Percentiles rank a stretch among this genome's conserved stretches.
Evolutionary conservation across 768 basidiomycete genomes (phyloP).

Genomic region (Russula ochroleuca): DNA sequence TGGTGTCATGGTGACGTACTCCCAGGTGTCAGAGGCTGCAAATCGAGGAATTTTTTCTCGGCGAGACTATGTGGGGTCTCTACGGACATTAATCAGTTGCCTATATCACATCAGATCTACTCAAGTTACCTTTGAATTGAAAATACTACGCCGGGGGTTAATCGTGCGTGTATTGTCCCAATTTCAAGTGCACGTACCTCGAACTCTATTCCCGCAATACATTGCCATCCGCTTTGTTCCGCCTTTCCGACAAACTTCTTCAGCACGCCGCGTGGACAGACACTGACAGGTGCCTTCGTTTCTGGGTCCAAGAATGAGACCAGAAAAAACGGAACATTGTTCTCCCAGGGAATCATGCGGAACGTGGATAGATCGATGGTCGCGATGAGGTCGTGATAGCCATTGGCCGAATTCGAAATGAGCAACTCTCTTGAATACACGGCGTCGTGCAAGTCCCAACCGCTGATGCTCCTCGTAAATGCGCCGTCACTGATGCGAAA

Average conservation of each 20-base stretch:
- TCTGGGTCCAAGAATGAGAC: constrained; percentile 88
- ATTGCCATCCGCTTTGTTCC: constrained; percentile 48
- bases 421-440: constrained; percentile 82
- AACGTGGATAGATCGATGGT: constrained; percentile 82
- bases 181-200: constrained; percentile 51
- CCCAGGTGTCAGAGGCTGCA: constrained; percentile 85
- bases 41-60: constrained; percentile 70
- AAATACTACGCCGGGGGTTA: constrained; percentile 56
- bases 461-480: constrained; percentile 41
- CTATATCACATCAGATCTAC: neutral
- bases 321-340: constrained; percentile 89
- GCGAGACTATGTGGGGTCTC: constrained; percentile 77
- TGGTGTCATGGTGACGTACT: constrained; percentile 50
- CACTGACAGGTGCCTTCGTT: constrained; percentile 67
- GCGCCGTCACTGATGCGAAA: constrained; percentile 6
- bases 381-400: constrained; percentile 86
- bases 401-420: constrained; percentile 88
- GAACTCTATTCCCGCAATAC: constrained; percentile 88
- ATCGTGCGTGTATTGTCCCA: no score
- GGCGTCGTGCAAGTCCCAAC: constrained; percentile 90
- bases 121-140: constrained; percentile 71
- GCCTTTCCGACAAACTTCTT: constrained; percentile 52
- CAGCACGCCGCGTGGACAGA: constrained; percentile 84
- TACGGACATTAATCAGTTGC: constrained; percentile 30
- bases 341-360: constrained; percentile 89